Base-by-base conservation (phyloP, 805 yeast genomes). In the Candida boidinii region DNA sequence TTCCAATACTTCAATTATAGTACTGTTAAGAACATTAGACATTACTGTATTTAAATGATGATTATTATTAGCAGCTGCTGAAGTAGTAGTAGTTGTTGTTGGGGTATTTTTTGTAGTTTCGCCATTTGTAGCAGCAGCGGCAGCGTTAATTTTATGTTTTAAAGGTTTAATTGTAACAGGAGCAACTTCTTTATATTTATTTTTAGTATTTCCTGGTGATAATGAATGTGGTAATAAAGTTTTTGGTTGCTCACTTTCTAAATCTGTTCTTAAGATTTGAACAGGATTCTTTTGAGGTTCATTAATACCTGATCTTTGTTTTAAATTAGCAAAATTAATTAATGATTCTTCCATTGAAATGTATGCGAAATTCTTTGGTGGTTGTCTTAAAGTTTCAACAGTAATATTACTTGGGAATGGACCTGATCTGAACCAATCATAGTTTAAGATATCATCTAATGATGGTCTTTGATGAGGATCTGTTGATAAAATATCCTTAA, bases 151-250 rank as follows among this genome's bases (percentile, higher is more conserved):
- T 25, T 41, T 50, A 27, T 47, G 47, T 34, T 43, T 49, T 23
- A 46, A 45, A 7, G 55, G 47, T 34, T 43, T 51, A 25, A 46
- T 36, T 20, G 41, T 37, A 23, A 42, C 50, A 6, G 54, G 48
- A 13, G 54, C 42, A 32, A 79, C 75, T 51, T 82, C 92, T 53
- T 79, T 79, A 59, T 88, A 88, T 60, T 88, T 88, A 56, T 70
- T 77, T 52, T 77, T 82, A 29, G 95, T 86, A 51, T 85, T 87
- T 44, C 90, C 90, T 13, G 97, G 97, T 17, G 96, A 87, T 51
- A 88, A 70, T 2, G 95, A 82, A 46, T 79, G 82, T 23, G 97
- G 97, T 45, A 88, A 64, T 39, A 88, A 69, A 3, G 84, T 58
- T 45, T 64, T 71, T 29, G 81, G 78, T 46, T 70, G 73, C 53